A percentile compares a stretch with the other conserved stretches of the same genome.
phyloP scores from a whole-genome alignment of 2,329 filamentous ascomycete species.

The Cordyceps cateniannulata region DNA sequence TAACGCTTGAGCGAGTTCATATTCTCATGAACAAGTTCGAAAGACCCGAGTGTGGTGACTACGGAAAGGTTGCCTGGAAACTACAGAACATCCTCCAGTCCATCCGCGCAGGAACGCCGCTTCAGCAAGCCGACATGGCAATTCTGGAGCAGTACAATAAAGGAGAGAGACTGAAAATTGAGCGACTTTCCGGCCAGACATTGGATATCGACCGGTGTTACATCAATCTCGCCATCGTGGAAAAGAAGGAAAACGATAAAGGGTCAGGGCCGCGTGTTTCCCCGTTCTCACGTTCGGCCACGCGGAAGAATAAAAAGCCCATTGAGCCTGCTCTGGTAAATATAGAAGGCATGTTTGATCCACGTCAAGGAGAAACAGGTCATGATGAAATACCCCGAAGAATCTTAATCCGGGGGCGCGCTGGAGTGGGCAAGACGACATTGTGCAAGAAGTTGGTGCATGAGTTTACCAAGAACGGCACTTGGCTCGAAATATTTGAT shows the following conservation, averaged over 20 bases:
- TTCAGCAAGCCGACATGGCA: constrained; percentile 16
- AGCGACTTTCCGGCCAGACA: constrained; percentile 27
- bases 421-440: constrained; percentile 35
- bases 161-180: constrained; percentile 22
- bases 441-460: constrained; percentile 35
- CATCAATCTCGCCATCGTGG: constrained; percentile 32
- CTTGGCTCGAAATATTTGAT: constrained; percentile 26
- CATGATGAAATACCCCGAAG: constrained; percentile 7
- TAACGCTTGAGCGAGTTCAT: background rate
- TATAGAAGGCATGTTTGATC: background rate
- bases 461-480: constrained; percentile 22
- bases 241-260: background rate
- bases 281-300: background rate
- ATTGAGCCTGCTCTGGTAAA: too few species aligned
- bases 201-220: constrained; percentile 31
- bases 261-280: too few species aligned
- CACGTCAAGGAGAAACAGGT: background rate
- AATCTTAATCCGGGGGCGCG: constrained; percentile 30
- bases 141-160: constrained; percentile 21
- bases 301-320: background rate
- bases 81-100: background rate
- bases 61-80: background rate
- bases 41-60: background rate
- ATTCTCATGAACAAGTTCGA: background rate
- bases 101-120: background rate